Conservation (phyloP, 2,329 filamentous ascomycete species). For the Paecilomyces formosus region DNA sequence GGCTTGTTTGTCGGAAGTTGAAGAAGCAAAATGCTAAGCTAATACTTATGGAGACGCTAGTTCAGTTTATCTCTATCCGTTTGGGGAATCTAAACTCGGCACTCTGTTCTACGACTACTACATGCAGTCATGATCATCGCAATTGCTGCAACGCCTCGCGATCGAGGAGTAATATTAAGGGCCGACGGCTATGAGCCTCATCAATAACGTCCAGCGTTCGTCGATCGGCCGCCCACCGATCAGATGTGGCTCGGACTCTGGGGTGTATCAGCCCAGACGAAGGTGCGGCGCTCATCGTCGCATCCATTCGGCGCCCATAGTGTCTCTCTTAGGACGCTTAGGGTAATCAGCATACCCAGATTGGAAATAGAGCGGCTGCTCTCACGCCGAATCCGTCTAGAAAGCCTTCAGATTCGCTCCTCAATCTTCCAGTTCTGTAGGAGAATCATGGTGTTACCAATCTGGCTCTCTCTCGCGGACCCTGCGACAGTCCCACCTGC, state of each 20-base stretch:
- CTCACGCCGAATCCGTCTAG: neutral
- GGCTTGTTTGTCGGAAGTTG: neutral
- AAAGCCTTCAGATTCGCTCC: neutral
- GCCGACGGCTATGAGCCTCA: neutral
- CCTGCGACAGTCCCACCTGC: slow-evolving; percentile 6
- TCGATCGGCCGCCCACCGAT: neutral
- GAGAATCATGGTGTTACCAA: neutral
- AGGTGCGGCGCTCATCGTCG: slow-evolving; percentile 6
- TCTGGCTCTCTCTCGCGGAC: neutral
- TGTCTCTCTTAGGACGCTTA: neutral
- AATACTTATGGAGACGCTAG: neutral
- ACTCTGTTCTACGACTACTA: neutral
- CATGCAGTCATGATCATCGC: neutral
- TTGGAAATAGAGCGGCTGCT: neutral
- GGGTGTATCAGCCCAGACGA: neutral
- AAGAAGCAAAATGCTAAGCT: neutral
- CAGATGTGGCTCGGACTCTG: neutral
- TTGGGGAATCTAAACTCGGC: neutral
- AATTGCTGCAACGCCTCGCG: neutral
- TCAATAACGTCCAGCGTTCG: neutral
- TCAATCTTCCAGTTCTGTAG: neutral
- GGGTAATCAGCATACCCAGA: neutral
- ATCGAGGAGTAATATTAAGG: neutral
- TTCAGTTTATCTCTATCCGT: neutral
- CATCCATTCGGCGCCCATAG: neutral